Evolutionary conservation across 2,329 filamentous ascomycete genomes (phyloP), one percentile per base, ranked within the genome.

Genomic region (Thielaviopsis musarum): DNA sequence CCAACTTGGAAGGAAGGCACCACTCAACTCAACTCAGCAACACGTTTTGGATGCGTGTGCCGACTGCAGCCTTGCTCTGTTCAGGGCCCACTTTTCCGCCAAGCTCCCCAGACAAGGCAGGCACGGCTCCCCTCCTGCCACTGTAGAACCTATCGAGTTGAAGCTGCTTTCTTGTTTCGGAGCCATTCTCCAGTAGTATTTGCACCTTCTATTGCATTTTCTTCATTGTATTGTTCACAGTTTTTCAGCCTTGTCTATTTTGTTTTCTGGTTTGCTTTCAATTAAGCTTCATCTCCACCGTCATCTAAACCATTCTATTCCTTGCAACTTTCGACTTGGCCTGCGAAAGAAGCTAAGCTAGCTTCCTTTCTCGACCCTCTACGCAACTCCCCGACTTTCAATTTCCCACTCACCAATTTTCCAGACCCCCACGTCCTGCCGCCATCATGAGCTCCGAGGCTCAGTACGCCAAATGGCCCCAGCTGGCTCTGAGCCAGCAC

Each of bases 381-480:
- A n/a, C 45, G 45, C 45, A 34, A 7, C 9, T 34, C 30, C 30
- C 30, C 30, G 30, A 34, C 30, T 34, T 34, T 2, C 30, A 5
- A 12, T 34, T 34, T 5, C 9, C 30, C 30, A 7, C 10, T 15
- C 51, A 26, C 19, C 54, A 57, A 26, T 12, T 38, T 9, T n/a
- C 55, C 22, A 30, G 19, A 45, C 19, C 5, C 22, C 28, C 59
- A 26, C 41, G 17, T 22, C 34, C 34, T 21, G 57, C 59, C 65
- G 64, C 64, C 69, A 80, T 75, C 76, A 90, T 85, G 82, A 82
- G 82, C 67, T 80, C 87, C 69, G 88, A 93, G 74, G 86, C 87
- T 65, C 88, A 90, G 72, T 91, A 91, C 74, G 84, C 86, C 67
- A 88, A 88, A 73, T 91, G 86, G 76, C 88, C 88, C 63, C 77